These are phyloP conservation scores for Discostella pseudostelligera DNA, from an alignment of 108 stramenopile species.

Conservation along the genomic window DNA sequence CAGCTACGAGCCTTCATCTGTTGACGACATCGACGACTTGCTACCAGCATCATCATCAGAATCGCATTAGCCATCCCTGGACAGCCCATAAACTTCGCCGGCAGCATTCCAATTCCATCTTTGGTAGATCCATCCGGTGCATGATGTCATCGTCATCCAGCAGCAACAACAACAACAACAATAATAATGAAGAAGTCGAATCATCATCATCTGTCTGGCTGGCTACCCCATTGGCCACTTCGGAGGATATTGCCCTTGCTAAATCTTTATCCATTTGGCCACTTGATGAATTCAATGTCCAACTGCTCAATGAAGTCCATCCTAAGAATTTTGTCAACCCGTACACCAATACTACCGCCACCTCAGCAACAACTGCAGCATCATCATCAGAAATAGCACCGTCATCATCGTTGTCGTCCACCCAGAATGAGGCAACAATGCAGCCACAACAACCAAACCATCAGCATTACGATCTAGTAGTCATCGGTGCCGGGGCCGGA, in stretches of 20 bases:
- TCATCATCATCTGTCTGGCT: constrained; percentile 19
- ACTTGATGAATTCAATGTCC: constrained; percentile 63
- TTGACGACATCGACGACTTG: too few relatives aligned
- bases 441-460: constrained; percentile 28
- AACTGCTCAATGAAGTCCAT: constrained; percentile 70
- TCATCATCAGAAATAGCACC: too few relatives aligned
- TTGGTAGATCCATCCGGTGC: too few relatives aligned
- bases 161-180: not conserved
- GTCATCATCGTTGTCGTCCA: too few relatives aligned
- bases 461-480: constrained; percentile 81
- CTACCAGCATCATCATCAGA: too few relatives aligned
- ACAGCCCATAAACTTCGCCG: too few relatives aligned
- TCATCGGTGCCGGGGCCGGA: constrained; percentile 86
- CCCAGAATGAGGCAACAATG: too few relatives aligned
- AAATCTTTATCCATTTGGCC: constrained; percentile 66
- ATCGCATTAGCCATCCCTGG: too few relatives aligned
- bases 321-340: constrained; percentile 47
- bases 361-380: too few relatives aligned
- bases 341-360: too few relatives aligned
- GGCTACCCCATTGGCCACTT: constrained; percentile 10
- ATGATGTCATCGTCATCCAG: not conserved
- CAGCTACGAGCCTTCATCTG: too few relatives aligned
- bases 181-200: not conserved
- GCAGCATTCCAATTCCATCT: too few relatives aligned
- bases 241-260: constrained; percentile 44